Percentiles rank a stretch among this genome's conserved stretches.
Evolutionary conservation across 2,329 filamentous ascomycete genomes (phyloP).

Genomic region (Pseudopithomyces maydicus): DNA sequence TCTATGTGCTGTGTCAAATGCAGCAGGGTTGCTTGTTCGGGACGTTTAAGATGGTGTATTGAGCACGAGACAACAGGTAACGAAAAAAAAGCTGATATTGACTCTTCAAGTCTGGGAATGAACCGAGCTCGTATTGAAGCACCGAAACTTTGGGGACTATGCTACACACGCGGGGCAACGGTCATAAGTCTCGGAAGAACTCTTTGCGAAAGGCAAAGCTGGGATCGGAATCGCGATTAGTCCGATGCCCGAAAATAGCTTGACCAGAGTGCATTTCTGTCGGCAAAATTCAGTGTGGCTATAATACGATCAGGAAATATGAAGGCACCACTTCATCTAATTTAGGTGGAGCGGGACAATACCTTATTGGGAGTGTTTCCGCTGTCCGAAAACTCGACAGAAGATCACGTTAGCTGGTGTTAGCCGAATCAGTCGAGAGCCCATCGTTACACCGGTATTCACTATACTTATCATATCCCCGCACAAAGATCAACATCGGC

Average conservation of each 20-base stretch:
- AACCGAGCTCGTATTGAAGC: constrained; percentile 1
- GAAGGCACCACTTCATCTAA: background rate
- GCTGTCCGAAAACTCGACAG: background rate
- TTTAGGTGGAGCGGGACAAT: background rate
- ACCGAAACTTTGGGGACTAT: constrained; percentile 1
- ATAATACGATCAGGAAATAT: background rate
- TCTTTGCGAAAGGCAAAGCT: constrained; percentile 18
- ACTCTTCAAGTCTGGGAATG: background rate
- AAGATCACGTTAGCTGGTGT: background rate
- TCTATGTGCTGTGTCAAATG: too few species aligned
- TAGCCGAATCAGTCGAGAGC: background rate
- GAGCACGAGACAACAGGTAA: background rate
- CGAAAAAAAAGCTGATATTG: background rate
- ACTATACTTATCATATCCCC: background rate
- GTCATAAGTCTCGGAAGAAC: constrained; percentile 28
- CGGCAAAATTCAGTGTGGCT: background rate
- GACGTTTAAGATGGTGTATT: background rate
- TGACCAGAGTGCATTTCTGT: constrained; percentile 12
- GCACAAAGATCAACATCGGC: too few species aligned
- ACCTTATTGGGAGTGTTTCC: constrained; percentile 7
- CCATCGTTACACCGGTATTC: background rate
- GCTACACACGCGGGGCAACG: constrained; percentile 8
- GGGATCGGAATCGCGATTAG: constrained; percentile 29
- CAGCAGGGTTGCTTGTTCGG: background rate
- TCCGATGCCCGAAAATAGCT: constrained; percentile 28